These are phyloP conservation scores for Fraxinus pennsylvanica DNA, from an alignment of 257 asterid genomes.

Conservation along the genomic window DNA sequence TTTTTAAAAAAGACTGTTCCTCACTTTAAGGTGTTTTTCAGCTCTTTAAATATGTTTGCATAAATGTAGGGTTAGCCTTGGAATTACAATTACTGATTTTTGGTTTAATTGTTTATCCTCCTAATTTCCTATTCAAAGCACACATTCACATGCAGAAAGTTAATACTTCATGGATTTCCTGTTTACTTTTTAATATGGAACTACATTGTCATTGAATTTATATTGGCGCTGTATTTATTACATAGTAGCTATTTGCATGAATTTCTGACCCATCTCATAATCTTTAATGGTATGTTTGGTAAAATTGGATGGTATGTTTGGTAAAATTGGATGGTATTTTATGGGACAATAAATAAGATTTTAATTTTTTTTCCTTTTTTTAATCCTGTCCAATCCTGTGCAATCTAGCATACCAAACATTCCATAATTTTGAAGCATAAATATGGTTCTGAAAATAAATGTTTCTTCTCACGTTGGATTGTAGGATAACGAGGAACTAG, in stretches of 20 bases:
- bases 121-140: background rate
- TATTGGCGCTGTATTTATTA: background rate
- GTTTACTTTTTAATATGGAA: no score
- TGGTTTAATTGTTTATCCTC: background rate
- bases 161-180: background rate
- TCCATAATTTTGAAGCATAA: no score
- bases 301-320: background rate
- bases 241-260: background rate
- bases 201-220: background rate
- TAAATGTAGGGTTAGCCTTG: background rate
- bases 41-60: background rate
- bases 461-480: background rate
- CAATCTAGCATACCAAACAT: no score
- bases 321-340: background rate
- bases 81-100: background rate
- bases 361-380: background rate
- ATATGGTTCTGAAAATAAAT: background rate
- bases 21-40: slow-evolving; percentile 6
- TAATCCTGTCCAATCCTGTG: no score
- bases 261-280: background rate
- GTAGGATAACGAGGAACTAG: slow-evolving; percentile 26
- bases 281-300: background rate
- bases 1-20: slow-evolving; percentile 47
- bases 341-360: background rate
- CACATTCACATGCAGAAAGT: background rate